Base-by-base conservation (phyloP, 1,284 basidiomycete species). In the Ganoderma boninense region DNA sequence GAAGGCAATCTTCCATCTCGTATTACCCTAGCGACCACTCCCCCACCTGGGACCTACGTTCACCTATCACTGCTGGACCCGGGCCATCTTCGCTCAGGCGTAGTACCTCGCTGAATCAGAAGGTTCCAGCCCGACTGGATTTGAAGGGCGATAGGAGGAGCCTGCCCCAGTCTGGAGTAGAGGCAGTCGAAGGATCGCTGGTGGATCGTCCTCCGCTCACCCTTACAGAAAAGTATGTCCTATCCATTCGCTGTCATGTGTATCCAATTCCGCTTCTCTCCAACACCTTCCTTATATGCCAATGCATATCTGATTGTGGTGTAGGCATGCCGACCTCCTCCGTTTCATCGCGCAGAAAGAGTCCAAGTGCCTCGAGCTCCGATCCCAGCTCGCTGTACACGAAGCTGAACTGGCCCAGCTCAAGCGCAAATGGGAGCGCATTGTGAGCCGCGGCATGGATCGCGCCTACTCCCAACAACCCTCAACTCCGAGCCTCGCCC, bases 311-410 rank as follows among this genome's bases (percentile, higher is more conserved):
- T 32, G n/a, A 52, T 18, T 8, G 54, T 18, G 29, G 14, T 43
- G 42, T 62, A 95, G 93, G 77, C 92, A 95, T 76, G 88, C 90
- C 20, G 93, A 94, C 70, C 82, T 95, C 4, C 81, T 95, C 23
- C 90, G 87, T 40, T 92, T 91, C 74, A 95, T 95, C 67, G 93
- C 93, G 0, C 92, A 94, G 80, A 95, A 95, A 74, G 93, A 95
- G 77, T 88, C 92, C 0, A 92, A 90, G 79, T 94, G 92, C 73
- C 86, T 94, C 57, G 93, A 95, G 70, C 83, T 95, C 49, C 89
- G 92, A 18, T 88, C 90, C 4, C 92, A 93, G 75, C 86, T 95
- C 2, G 84, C 86, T 13, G 77, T 81, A 10, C 92, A 94, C 74
- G 93, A 95, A 81, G 85, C 85, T 1, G 93, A 95, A 75, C 84